Base-by-base conservation (phyloP, 805 yeast genomes). In the Yarrowia sp. region DNA sequence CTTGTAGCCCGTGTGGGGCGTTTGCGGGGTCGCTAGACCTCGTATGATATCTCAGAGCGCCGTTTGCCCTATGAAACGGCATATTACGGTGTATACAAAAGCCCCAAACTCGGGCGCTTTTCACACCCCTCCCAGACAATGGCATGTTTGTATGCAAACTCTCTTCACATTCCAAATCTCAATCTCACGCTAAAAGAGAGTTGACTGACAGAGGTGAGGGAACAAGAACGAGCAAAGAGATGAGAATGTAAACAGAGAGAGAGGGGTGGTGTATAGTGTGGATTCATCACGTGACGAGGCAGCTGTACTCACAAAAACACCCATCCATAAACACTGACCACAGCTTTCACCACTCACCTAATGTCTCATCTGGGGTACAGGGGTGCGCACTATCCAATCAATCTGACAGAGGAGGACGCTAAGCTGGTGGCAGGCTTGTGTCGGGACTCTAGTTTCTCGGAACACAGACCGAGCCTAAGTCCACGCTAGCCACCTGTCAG, bases 401-500 rank as follows among this genome's bases (percentile, higher is more conserved):
- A 15, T 15, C 55, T 9, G 40, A 49, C 22, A 4, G 14, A 16
- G 43, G 7, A 8, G 22, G 10, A 10, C 49, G 22, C 26, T 16
- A 22, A 16, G 26, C 32, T 26, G 32, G 32, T 26, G 32, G 32
- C 32, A 26, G 32, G 32, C 32, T 26, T 26, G 32, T 26, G 32
- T 26, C 32, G 32, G 32, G 32, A 26, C 32, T 26, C 32, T 53
- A 53, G 59, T 22, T 38, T 22, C 35, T 53, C 45, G 59, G 59
- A 53, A 38, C 19, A 8, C 40, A 45, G 59, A 8, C 59, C 59
- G 45, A 53, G 43, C 8, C 59, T 53, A 53, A 38, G 36, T 8
- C n/a, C 36, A 9, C 59, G 45, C 59, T 53, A 53, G 36, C 59
- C 45, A 14, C 45, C 59, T 53, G 59, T 53, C 59, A 40, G 59